Evolutionary conservation across 106 monocot genomes (phyloP).

Genomic region (Dendrobium officinale): DNA sequence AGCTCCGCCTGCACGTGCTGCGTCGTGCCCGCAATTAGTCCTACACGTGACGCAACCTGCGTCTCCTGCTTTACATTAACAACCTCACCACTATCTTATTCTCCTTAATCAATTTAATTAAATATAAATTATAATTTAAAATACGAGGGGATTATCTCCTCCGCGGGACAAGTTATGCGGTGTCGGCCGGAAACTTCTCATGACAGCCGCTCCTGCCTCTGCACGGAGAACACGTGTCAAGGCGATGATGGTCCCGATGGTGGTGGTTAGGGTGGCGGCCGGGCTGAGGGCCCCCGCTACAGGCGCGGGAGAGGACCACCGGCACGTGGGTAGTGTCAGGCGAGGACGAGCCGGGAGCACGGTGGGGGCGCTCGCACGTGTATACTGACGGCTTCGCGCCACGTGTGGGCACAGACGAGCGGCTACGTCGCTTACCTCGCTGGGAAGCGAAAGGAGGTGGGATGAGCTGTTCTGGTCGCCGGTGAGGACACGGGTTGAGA

Average conservation of each 20-base stretch:
- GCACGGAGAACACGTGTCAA: too few species aligned
- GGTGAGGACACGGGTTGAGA: not conserved
- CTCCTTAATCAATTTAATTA: not conserved
- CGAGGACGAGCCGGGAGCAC: not conserved
- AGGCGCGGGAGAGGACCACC: not conserved
- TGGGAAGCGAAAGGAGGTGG: not conserved
- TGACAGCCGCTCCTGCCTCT: not conserved
- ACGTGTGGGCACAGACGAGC: not conserved
- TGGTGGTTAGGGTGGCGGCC: too few species aligned
- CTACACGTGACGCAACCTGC: constrained; percentile 31
- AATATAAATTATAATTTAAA: too few species aligned
- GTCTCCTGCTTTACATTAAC: not conserved
- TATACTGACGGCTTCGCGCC: not conserved
- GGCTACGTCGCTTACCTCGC: not conserved
- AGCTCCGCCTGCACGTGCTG: constrained; percentile 35
- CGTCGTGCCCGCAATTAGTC: constrained; percentile 33
- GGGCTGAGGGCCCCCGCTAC: not conserved
- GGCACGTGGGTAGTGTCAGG: constrained; percentile 7
- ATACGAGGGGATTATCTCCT: not conserved
- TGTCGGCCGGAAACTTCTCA: constrained; percentile 3
- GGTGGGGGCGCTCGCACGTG: not conserved
- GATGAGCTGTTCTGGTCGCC: not conserved
- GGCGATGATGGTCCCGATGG: too few species aligned
- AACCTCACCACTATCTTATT: not conserved
- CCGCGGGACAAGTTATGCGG: not conserved